phyloP scores from a whole-genome alignment of 148 eudicot genomes.

The Camellia sinensis region DNA sequence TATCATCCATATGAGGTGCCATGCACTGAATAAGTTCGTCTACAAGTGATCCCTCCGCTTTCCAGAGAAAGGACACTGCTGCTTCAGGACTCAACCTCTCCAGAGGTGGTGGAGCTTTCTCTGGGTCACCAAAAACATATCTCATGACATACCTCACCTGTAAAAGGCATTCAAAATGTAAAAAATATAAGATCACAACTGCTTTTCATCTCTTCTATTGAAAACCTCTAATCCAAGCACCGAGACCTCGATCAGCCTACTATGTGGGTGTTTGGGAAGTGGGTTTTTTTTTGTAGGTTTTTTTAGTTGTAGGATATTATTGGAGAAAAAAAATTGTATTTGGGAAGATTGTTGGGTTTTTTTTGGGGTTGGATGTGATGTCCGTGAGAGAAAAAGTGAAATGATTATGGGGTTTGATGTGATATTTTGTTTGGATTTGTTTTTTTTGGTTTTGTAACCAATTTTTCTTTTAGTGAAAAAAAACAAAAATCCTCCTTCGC shows the following conservation, averaged over 20 bases:
- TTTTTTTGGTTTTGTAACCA: no score
- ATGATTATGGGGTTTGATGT: no score
- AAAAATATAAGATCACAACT: background rate
- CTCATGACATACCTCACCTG: constrained; percentile 95
- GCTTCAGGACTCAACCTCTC: constrained; percentile 82
- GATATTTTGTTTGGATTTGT: no score
- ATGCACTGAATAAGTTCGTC: constrained; percentile 77
- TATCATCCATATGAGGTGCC: constrained; percentile 70
- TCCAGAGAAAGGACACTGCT: constrained; percentile 71
- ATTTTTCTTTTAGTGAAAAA: no score
- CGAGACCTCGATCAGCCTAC: background rate
- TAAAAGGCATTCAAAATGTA: constrained; percentile 4
- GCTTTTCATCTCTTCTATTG: background rate
- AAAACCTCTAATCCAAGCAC: background rate
- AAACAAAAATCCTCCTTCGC: no score
- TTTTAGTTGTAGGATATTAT: no score
- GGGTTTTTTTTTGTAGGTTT: no score
- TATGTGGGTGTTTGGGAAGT: no score
- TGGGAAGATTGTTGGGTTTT: no score
- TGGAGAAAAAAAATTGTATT: no score
- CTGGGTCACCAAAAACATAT: constrained; percentile 90
- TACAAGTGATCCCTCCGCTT: constrained; percentile 80
- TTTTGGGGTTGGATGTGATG: no score
- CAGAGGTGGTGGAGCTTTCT: constrained; percentile 92
- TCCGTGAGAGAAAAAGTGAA: no score